Base-by-base conservation (phyloP, 495 filamentous ascomycete genomes). In the Neurospora sp. region DNA sequence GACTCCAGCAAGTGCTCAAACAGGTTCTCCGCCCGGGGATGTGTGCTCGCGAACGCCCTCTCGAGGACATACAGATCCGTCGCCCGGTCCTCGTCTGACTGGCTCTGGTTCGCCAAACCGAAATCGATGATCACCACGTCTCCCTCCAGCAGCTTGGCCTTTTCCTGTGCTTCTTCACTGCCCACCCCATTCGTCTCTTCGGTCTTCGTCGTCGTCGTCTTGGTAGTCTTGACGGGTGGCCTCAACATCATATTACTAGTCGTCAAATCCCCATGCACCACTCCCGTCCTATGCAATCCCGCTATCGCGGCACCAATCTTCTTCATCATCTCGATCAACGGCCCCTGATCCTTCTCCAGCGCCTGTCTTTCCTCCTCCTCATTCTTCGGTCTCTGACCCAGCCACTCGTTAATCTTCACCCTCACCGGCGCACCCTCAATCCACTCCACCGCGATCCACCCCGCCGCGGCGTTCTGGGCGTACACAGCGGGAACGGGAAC, bases 51-150 rank as follows among this genome's bases (percentile, higher is more conserved):
- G 84, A 98, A 97, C n/a, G 96, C 96, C 46, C 96, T 85, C 84
- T 99, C 96, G 73, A 99, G 85, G 35, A 99, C 96, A 83, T 99
- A 99, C 69, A 99, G 80, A 87, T 99, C 96, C 27, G 98, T 96
- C 5, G 96, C 96, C 72, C 93, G 88, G 80, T 99, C 96, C 82
- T 99, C 96, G 72, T 97, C 94, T 75, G 91, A 89, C n/a, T 86
- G 78, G 74, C 90, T 93, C 82, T 96, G 92, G 71, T 86, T 89
- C 46, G 94, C 95, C 11, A 99, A 88, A 3, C 96, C 96, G 78
- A 99, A 97, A 83, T 99, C 96, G 83, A 99, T 97, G 37, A 98
- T 82, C 39, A 97, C 88, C 40, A 99, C 87, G 60, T 97, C 93
- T 11, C 93, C 95, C 69, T 83, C 86, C 20, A 86, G 46, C n/a